Percentiles rank a stretch among this genome's conserved stretches.
Evolutionary conservation across 768 basidiomycete genomes (phyloP).

Genomic region (Kwoniella mangroviensis): DNA sequence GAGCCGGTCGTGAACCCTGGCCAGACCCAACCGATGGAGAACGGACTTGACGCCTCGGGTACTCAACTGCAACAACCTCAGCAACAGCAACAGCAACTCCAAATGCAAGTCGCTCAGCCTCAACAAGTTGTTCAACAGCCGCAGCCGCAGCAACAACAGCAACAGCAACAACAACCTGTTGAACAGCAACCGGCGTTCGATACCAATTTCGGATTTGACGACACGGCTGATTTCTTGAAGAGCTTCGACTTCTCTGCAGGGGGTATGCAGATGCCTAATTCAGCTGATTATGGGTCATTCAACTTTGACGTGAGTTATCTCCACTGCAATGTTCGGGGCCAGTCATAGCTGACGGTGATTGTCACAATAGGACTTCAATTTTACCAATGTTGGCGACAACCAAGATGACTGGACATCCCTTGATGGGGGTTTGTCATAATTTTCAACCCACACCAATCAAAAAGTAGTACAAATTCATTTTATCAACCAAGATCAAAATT

Average conservation of each 20-base stretch:
- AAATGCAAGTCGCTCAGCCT: constrained; percentile 3
- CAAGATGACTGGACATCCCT: constrained; percentile 17
- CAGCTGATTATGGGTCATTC: constrained; percentile 15
- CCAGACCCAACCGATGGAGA: not conserved
- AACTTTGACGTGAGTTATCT: constrained; percentile 20
- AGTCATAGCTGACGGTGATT: not conserved
- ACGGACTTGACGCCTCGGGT: not conserved
- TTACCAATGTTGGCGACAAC: constrained; percentile 5
- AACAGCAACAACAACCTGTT: constrained; percentile 1
- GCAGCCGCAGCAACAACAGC: constrained; percentile 7
- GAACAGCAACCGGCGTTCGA: constrained; percentile 1
- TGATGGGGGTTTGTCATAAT: constrained; percentile 5
- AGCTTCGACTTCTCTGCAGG: constrained; percentile 14
- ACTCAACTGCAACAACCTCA: not conserved
- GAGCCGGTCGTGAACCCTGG: not conserved
- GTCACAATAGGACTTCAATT: constrained; percentile 10
- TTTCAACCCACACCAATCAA: not conserved
- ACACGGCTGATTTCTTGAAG: constrained; percentile 21
- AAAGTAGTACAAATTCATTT: not conserved
- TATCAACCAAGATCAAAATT: not conserved
- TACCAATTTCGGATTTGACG: constrained; percentile 15
- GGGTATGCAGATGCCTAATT: constrained; percentile 8
- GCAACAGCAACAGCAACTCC: constrained; percentile 1
- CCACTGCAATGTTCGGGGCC: not conserved
- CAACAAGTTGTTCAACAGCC: constrained; percentile 12